phyloP scores from a whole-genome alignment of 2,329 filamentous ascomycete genomes.

The Talaromyces islandicus region DNA sequence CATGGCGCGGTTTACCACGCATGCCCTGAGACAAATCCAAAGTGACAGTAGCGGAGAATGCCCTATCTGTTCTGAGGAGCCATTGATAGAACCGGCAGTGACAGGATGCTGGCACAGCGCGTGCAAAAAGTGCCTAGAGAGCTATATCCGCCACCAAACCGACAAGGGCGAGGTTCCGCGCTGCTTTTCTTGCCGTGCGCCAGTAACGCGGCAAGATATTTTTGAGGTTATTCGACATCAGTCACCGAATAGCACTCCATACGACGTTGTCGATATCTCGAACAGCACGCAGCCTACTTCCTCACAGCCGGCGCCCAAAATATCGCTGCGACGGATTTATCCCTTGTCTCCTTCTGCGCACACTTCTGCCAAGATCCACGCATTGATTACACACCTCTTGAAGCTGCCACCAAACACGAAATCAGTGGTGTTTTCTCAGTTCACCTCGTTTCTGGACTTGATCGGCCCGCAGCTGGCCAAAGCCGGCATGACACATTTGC shows the following conservation, averaged over 20 bases:
- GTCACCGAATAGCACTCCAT: constrained; percentile 35
- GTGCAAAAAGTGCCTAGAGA: constrained; percentile 86
- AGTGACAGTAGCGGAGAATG: constrained; percentile 85
- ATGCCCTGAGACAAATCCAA: constrained; percentile 86
- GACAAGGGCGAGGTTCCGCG: constrained; percentile 68
- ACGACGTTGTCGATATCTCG: constrained; percentile 37
- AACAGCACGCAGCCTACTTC: constrained; percentile 30
- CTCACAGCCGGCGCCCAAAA: constrained; percentile 40
- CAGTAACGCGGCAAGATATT: constrained; percentile 74
- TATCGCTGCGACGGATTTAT: constrained; percentile 57
- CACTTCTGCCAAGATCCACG: constrained; percentile 76
- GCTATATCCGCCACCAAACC: constrained; percentile 81
- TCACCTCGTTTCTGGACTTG: constrained; percentile 90
- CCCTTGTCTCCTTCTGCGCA: constrained; percentile 54
- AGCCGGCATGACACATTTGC: constrained; percentile 70
- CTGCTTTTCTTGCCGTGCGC: constrained; percentile 86
- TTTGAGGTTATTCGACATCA: constrained; percentile 85
- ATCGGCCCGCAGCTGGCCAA: constrained; percentile 74
- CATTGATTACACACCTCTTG: constrained; percentile 70
- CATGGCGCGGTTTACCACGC: constrained; percentile 71
- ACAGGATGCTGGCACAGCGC: constrained; percentile 97
- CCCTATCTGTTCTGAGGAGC: constrained; percentile 89
- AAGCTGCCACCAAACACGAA: constrained; percentile 67
- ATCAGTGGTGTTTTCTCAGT: constrained; percentile 93
- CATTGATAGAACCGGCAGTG: constrained; percentile 89